A percentile compares a stretch with the other conserved stretches of the same genome.
phyloP scores from a whole-genome alignment of 2,329 filamentous ascomycete genomes.

The Mycogone perniciosa region DNA sequence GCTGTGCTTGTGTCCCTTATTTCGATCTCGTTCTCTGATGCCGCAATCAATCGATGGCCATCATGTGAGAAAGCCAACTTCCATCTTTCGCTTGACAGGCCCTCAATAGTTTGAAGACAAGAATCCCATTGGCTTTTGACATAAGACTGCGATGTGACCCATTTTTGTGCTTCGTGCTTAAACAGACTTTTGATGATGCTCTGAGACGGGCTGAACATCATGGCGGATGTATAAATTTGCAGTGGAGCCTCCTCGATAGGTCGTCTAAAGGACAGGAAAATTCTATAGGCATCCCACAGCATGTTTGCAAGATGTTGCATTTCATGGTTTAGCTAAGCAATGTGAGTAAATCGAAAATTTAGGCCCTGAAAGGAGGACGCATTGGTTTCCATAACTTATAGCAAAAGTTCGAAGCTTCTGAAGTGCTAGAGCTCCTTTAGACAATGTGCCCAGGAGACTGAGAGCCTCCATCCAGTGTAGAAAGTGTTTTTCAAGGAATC shows the following conservation, averaged over 20 bases:
- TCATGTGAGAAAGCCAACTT: neutral
- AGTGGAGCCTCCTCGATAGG: conserved; percentile 22
- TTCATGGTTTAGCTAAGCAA: neutral
- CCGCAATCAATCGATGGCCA: neutral
- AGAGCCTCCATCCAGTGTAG: conserved; percentile 40
- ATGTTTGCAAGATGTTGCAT: conserved; percentile 10
- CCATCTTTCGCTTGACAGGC: neutral
- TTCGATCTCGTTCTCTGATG: neutral
- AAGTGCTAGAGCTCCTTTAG: conserved; percentile 13
- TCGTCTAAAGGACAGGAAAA: conserved; percentile 19
- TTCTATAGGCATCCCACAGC: conserved; percentile 24
- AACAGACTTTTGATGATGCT: conserved; percentile 16
- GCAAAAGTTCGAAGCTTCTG: conserved; percentile 10
- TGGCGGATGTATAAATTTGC: conserved; percentile 27
- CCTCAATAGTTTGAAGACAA: conserved; percentile 2
- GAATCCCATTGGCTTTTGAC: neutral
- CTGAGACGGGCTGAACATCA: conserved; percentile 24
- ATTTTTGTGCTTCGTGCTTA: conserved; percentile 11
- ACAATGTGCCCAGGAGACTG: conserved; percentile 25
- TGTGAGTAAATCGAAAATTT: neutral
- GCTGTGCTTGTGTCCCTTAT: neutral
- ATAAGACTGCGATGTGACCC: neutral
- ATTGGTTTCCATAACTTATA: neutral
- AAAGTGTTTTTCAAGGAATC: conserved; percentile 29
- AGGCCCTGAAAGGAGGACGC: neutral